Evolutionary conservation across 2,329 filamentous ascomycete genomes (phyloP).

Genomic region (Helotiales sp.): DNA sequence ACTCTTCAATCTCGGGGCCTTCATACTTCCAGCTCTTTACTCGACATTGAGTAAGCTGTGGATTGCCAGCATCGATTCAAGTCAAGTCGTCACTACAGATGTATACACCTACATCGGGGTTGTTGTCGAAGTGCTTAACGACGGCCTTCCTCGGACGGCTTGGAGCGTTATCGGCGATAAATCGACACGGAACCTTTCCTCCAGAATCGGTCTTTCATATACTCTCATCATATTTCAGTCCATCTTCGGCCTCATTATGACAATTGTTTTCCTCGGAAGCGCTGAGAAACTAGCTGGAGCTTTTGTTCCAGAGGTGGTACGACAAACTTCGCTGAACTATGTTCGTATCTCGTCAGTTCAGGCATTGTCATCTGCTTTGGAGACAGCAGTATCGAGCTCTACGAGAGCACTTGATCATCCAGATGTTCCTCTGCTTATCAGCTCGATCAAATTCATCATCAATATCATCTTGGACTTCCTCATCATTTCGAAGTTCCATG

Average conservation of each 20-base stretch:
- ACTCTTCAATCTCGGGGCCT: conserved; percentile 61
- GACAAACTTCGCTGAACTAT: conserved; percentile 59
- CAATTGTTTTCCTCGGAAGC: conserved; percentile 55
- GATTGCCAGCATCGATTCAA: conserved; percentile 67
- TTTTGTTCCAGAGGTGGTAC: conserved; percentile 63
- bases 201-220: conserved; percentile 59
- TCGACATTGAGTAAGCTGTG: conserved; percentile 67
- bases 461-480: conserved; percentile 69
- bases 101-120: conserved; percentile 69
- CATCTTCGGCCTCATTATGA: conserved; percentile 58
- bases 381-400: conserved; percentile 59
- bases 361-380: conserved; percentile 60
- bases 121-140: conserved; percentile 68
- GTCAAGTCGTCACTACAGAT: conserved; percentile 63
- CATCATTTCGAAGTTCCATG: conserved; percentile 65
- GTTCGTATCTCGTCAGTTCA: conserved; percentile 65
- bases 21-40: conserved; percentile 67
- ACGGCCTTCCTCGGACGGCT: conserved; percentile 67
- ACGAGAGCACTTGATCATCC: conserved; percentile 68
- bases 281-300: conserved; percentile 55
- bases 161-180: conserved; percentile 70
- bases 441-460: conserved; percentile 59
- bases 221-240: conserved; percentile 64
- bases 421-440: conserved; percentile 68
- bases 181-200: conserved; percentile 47